phyloP scores from a whole-genome alignment of 768 basidiomycete species.

The Dictyophora rubrovolvata region DNA sequence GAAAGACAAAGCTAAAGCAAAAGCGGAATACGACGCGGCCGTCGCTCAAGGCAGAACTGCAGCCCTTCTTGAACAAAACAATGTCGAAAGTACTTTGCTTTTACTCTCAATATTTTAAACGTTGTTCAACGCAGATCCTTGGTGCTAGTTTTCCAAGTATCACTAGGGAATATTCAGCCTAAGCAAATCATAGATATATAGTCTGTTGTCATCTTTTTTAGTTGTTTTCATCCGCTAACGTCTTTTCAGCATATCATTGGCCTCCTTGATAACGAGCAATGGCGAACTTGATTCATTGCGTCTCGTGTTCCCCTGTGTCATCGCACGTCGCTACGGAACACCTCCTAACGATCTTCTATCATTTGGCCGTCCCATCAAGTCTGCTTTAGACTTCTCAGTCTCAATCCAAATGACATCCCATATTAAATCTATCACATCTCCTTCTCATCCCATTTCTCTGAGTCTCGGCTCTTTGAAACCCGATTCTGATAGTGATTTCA shows the following conservation, averaged over 20 bases:
- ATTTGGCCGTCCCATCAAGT: background rate
- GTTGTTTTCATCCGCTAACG: constrained; percentile 12
- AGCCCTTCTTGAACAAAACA: constrained; percentile 38
- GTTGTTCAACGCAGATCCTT: background rate
- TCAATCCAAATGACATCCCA: constrained; percentile 8
- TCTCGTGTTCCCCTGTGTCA: constrained; percentile 8
- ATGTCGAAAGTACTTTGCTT: constrained; percentile 37
- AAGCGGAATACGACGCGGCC: constrained; percentile 30
- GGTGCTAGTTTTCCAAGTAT: constrained; percentile 44
- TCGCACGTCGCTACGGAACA: constrained; percentile 10
- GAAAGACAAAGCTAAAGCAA: constrained; percentile 39
- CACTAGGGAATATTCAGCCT: constrained; percentile 43
- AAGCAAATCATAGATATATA: constrained; percentile 30
- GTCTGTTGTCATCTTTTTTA: constrained; percentile 22
- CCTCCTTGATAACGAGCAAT: constrained; percentile 15
- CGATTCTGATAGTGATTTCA: constrained; percentile 24
- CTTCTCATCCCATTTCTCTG: constrained; percentile 13
- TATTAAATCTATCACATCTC: constrained; percentile 13
- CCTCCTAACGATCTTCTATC: background rate
- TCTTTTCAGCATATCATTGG: constrained; percentile 22
- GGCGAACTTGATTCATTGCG: constrained; percentile 5
- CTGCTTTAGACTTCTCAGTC: constrained; percentile 9
- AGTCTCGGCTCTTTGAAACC: constrained; percentile 30
- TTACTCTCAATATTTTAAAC: too few relatives aligned
- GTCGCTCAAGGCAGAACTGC: constrained; percentile 30